Evolutionary conservation across 495 filamentous ascomycete genomes (phyloP).

Genomic region (Neurospora africana): DNA sequence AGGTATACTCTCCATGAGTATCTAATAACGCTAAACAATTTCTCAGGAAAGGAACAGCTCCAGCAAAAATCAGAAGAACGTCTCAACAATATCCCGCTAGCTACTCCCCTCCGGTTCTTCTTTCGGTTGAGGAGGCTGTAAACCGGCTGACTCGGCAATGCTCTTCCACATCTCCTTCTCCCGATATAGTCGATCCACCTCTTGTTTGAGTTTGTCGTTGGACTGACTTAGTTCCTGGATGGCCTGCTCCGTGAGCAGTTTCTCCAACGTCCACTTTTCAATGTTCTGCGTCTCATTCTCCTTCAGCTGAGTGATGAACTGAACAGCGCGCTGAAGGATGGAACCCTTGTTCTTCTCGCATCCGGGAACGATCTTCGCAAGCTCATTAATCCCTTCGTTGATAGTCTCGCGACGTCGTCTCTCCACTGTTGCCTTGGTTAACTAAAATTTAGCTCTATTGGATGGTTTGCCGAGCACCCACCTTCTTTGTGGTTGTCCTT

Average conservation of each 20-base stretch:
- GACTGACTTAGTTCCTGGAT: constrained; percentile 79
- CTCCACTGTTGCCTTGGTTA: constrained; percentile 54
- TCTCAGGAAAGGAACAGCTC: neutral
- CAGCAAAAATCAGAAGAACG: neutral
- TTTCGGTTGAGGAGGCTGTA: constrained; percentile 36
- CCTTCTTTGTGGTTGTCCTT: constrained; percentile 99
- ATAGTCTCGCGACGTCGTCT: constrained; percentile 96
- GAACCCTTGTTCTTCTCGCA: constrained; percentile 99
- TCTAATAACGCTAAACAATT: neutral
- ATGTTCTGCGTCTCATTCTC: constrained; percentile 89
- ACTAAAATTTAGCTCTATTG: neutral
- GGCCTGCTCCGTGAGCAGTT: constrained; percentile 87
- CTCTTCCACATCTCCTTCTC: constrained; percentile 82
- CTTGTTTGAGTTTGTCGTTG: constrained; percentile 81
- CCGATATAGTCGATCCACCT: constrained; percentile 59
- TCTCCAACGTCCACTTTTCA: constrained; percentile 95
- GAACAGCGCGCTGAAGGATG: constrained; percentile 85
- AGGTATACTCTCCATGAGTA: neutral
- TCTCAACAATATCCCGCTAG: constrained; percentile 5
- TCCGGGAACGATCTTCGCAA: constrained; percentile 92
- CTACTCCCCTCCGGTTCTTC: constrained; percentile 26
- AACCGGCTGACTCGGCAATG: constrained; percentile 63
- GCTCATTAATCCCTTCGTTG: constrained; percentile 97
- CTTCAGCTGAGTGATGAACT: constrained; percentile 88
- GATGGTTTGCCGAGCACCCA: constrained; percentile 28